Percentiles rank a stretch among this genome's conserved stretches.
These are phyloP conservation scores for Scopulariopsis brevicaulis DNA, from an alignment of 2,329 filamentous ascomycete species.

Conservation along the genomic window DNA sequence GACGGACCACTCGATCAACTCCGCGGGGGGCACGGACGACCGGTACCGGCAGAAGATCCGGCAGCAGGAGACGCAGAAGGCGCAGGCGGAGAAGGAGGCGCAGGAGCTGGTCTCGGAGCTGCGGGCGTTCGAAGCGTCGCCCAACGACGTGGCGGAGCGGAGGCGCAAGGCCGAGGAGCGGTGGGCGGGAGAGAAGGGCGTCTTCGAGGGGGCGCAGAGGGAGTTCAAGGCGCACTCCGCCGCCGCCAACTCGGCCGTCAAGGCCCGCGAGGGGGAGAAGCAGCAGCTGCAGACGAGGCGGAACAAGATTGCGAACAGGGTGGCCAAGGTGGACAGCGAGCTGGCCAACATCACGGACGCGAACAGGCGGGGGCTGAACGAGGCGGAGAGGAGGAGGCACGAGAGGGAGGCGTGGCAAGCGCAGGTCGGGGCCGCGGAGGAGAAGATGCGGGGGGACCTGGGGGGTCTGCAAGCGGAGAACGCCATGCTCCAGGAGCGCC, in stretches of 20 bases:
- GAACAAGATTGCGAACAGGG: conserved; percentile 61
- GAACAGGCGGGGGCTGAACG: conserved; percentile 52
- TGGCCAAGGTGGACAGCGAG: conserved; percentile 62
- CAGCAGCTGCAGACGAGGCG: conserved; percentile 52
- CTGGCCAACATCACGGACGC: conserved; percentile 59
- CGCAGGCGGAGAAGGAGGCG: conserved; percentile 48
- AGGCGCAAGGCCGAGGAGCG: conserved; percentile 42
- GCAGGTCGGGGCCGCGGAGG: conserved; percentile 32
- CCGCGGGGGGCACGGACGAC: conserved; percentile 63
- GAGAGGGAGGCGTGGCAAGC: conserved; percentile 34
- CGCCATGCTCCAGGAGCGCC: conserved; percentile 26
- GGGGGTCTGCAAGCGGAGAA: conserved; percentile 22
- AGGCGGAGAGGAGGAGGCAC: conserved; percentile 47
- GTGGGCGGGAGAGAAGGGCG: conserved; percentile 42
- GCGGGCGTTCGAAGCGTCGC: conserved; percentile 52
- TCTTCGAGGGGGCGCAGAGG: conserved; percentile 46
- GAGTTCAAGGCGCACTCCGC: conserved; percentile 47
- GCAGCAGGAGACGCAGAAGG: conserved; percentile 64
- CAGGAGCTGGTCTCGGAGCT: conserved; percentile 39
- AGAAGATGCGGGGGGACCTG: conserved; percentile 27
- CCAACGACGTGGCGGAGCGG: conserved; percentile 46
- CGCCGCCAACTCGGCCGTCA: conserved; percentile 50
- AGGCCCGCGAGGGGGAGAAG: conserved; percentile 53
- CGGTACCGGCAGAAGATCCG: conserved; percentile 63
- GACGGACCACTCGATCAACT: conserved; percentile 53